Base-by-base conservation (phyloP, 495 filamentous ascomycete genomes). In the Haplographium delicatum region DNA sequence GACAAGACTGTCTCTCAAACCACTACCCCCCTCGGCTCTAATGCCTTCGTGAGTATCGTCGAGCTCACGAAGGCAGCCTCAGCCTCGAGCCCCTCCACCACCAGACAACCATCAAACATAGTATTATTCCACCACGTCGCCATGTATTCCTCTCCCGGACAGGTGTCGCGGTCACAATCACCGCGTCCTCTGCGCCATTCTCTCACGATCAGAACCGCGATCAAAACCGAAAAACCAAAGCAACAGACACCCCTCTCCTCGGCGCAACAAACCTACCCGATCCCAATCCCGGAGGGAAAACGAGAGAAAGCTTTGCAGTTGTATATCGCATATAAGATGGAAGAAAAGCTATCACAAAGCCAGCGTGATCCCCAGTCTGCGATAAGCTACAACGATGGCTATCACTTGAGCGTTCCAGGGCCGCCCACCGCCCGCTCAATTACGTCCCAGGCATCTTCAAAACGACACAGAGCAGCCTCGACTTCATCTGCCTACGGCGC, bases 261-360 rank as follows among this genome's bases (percentile, higher is more conserved):
- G n/a, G 22, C 39, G 18, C 16, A 5, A 16, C 28, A 42, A 28
- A 25, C 23, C 20, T 52, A 56, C 45, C 59, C 59, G 7, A 46
- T 49, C 23, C 31, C 51, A 13, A 58, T 62, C n/a, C 55, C 55
- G 10, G 9, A 24, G 4, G 48, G 53, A 2, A 62, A 62, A 45
- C 24, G 39, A 22, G 23, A 13, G 13, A 53, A 54, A 26, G 59
- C 59, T 1, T n/a, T 55, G n/a, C 27, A 53, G 33, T 42, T 62
- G 0, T 56, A 53, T 33, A 35, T 15, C 13, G 38, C 46, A 28
- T 58, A 56, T 25, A 23, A 16, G 13, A 15, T 42, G 16, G 49
- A 50, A 38, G 38, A 52, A 20, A 27, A 31, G 7, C n/a, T 57
- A 28, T 46, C 24, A 0, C 33, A 44, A 24, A 44, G 30, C 25